Base-by-base conservation (phyloP, 495 filamentous ascomycete species). In the Penicillium tannophilum region DNA sequence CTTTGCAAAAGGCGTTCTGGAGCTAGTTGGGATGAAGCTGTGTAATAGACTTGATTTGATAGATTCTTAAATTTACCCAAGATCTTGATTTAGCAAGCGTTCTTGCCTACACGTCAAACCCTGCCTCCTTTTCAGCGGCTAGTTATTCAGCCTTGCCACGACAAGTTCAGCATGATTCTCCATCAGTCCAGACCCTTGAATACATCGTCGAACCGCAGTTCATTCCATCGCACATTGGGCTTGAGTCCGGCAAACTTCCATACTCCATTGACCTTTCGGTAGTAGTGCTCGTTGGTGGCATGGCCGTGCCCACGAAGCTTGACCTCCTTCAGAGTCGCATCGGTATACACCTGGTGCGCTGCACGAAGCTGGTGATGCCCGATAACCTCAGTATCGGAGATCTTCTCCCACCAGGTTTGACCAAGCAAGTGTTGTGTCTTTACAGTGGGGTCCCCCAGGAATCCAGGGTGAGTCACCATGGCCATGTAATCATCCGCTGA, bases 191-290 rank as follows among this genome's bases (percentile, higher is more conserved):
- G 28, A 10, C 61, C 66, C 47, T 61, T 66, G 53, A 81, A 80
- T 2, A 81, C 67, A 30, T 72, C 75, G 33, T 81, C 74, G 43
- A 90, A 90, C 45, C 89, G 85, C 65, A 86, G 83, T 79, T 93
- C 90, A 60, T 72, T 76, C 87, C 87, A 93, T 43, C 85, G 73
- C 56, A 93, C 88, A 49, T 84, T 77, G 2, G 90, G 90, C 66
- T 79, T 76, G 52, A 93, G 73, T 1, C 90, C 90, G 2, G 89
- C 88, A 72, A 92, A 90, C 75, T 92, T 93, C 90, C 90, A 93
- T 56, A 86, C 83, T 6, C 88, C 88, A 62, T 90, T 74, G 20
- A 90, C 75, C 80, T 89, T 91, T 55, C 77, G 79, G 72, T 92
- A 92, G 70, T 83, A 89, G 68, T 90, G 86, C 62, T 82, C 81